Conservation (phyloP, 2,329 filamentous ascomycete genomes). For the Aureobasidium sp. region DNA sequence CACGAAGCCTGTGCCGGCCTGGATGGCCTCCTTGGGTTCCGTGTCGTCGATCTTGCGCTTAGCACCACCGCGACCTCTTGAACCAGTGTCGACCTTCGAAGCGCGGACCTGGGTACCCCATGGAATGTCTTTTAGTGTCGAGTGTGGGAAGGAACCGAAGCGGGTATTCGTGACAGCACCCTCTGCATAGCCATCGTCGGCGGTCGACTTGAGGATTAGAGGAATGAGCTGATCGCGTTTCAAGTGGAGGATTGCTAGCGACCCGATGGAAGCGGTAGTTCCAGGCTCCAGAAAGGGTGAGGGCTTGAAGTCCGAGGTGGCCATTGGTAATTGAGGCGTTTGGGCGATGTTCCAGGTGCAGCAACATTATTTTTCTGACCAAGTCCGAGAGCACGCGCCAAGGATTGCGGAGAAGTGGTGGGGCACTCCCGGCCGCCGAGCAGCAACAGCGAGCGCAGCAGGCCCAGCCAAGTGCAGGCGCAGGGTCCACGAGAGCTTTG, state of each 20-base stretch:
- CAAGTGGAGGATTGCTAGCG: slow-evolving; percentile 76
- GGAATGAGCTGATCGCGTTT: slow-evolving; percentile 80
- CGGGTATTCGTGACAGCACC: slow-evolving; percentile 68
- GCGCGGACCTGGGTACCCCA: slow-evolving; percentile 92
- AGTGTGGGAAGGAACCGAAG: slow-evolving; percentile 66
- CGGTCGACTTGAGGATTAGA: slow-evolving; percentile 44
- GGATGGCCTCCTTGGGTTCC: slow-evolving; percentile 38
- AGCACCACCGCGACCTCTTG: slow-evolving; percentile 54
- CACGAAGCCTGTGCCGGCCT: slow-evolving; percentile 60
- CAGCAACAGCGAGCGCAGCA: neutral
- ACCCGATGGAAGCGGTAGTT: slow-evolving; percentile 51
- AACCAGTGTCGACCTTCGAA: slow-evolving; percentile 83
- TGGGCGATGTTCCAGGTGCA: neutral
- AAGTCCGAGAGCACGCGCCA: neutral
- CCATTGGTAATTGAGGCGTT: slow-evolving; percentile 12
- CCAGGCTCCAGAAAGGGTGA: slow-evolving; percentile 78
- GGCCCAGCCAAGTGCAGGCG: neutral
- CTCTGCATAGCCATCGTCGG: slow-evolving; percentile 34
- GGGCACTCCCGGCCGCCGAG: slow-evolving; percentile 1
- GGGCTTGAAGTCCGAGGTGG: slow-evolving; percentile 15
- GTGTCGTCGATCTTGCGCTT: slow-evolving; percentile 46
- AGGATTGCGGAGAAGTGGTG: slow-evolving; percentile 7
- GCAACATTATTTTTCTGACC: slow-evolving; percentile 5
- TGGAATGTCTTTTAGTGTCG: slow-evolving; percentile 55
- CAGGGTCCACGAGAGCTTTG: neutral